Evolutionary conservation across 805 yeast species (phyloP).

Genomic region (Naumovozyma baii): DNA sequence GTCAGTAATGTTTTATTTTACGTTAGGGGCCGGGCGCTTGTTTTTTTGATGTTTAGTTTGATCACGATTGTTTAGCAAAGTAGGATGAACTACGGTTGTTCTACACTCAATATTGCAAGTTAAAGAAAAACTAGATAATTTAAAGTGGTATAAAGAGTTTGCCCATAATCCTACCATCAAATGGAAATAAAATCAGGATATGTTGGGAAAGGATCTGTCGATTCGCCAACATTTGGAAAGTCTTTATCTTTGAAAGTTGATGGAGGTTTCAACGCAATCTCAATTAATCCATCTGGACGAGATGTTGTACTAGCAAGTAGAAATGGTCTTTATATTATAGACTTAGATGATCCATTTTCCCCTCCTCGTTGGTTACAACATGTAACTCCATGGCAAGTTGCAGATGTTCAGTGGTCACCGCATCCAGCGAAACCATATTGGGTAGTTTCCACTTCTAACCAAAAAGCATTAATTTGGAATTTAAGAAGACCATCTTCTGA

Average conservation of each 20-base stretch:
- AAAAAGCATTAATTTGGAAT: slow-evolving; percentile 93
- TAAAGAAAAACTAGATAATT: too few species aligned
- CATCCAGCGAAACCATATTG: slow-evolving; percentile 76
- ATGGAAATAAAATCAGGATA: background rate
- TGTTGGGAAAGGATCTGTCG: slow-evolving; percentile 25
- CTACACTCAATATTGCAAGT: too few species aligned
- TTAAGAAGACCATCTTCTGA: slow-evolving; percentile 54
- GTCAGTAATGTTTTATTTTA: too few species aligned
- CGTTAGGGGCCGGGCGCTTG: too few species aligned
- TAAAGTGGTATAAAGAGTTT: too few species aligned
- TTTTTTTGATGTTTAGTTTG: too few species aligned
- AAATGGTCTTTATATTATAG: slow-evolving; percentile 80
- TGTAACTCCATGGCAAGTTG: slow-evolving; percentile 94
- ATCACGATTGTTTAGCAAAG: too few species aligned
- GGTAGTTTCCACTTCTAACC: slow-evolving; percentile 91
- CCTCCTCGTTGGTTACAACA: slow-evolving; percentile 93
- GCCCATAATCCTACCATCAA: too few species aligned
- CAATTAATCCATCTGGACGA: slow-evolving; percentile 79
- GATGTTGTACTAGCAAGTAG: slow-evolving; percentile 84
- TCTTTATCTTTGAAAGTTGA: slow-evolving; percentile 79
- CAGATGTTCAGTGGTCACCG: slow-evolving; percentile 98
- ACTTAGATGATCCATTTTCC: slow-evolving; percentile 87
- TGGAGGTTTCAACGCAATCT: slow-evolving; percentile 85
- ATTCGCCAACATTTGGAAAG: slow-evolving; percentile 63
- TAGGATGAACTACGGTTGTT: too few species aligned